These are phyloP conservation scores for Chalciporus piperatoides DNA, from an alignment of 1,284 basidiomycete species.

Conservation along the genomic window DNA sequence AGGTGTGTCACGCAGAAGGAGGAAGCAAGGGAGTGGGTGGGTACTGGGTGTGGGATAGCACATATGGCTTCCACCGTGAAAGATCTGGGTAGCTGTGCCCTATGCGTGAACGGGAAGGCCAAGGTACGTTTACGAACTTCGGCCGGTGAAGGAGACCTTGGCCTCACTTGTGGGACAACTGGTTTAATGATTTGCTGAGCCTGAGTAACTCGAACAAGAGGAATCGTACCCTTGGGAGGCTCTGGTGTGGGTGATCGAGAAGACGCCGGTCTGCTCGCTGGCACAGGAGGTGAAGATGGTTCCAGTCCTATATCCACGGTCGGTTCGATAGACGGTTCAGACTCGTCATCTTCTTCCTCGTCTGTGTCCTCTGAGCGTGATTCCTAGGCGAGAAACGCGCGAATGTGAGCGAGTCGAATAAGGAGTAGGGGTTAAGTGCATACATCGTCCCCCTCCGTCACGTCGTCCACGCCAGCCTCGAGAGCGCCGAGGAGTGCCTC, in stretches of 20 bases:
- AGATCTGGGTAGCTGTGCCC: constrained; percentile 44
- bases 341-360: constrained; percentile 53
- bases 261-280: constrained; percentile 17
- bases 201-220: neutral
- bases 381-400: constrained; percentile 35
- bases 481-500: constrained; percentile 52
- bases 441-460: constrained; percentile 63
- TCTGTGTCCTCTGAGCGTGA: constrained; percentile 53
- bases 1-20: constrained; percentile 88
- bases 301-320: constrained; percentile 21
- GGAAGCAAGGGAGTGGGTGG: constrained; percentile 82
- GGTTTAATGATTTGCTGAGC: constrained; percentile 12
- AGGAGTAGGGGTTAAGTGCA: constrained; percentile 21
- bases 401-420: constrained; percentile 9
- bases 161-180: constrained; percentile 38
- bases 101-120: constrained; percentile 29
- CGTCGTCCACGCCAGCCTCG: constrained; percentile 53
- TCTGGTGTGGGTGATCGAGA: constrained; percentile 29
- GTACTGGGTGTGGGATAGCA: constrained; percentile 84
- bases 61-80: constrained; percentile 92
- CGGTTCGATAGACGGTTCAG: constrained; percentile 33
- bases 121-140: constrained; percentile 47
- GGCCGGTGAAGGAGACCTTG: constrained; percentile 62
- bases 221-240: constrained; percentile 26
- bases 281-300: constrained; percentile 28